phyloP scores from a whole-genome alignment of 75 land plant genomes.

The Pinus taeda region DNA sequence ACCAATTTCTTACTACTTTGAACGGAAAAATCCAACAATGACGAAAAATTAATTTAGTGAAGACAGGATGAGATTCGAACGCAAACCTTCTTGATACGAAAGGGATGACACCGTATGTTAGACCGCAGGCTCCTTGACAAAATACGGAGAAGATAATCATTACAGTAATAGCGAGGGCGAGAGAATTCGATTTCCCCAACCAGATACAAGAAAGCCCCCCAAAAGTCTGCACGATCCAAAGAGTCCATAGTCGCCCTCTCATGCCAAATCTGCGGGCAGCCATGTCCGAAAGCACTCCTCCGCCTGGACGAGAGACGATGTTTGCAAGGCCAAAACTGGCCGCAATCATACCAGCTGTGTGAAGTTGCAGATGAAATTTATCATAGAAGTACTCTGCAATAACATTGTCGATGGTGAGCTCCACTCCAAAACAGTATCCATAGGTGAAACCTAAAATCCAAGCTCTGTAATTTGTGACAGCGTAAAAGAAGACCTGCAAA shows the following conservation, averaged over 20 bases:
- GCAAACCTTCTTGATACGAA: constrained; percentile 65
- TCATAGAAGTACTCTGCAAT: constrained; percentile 75
- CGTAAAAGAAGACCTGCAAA: constrained; percentile 53
- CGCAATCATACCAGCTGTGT: constrained; percentile 66
- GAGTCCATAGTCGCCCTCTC: constrained; percentile 77
- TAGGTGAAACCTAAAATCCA: constrained; percentile 72
- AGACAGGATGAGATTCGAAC: neutral
- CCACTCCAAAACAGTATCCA: constrained; percentile 76
- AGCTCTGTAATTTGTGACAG: constrained; percentile 63
- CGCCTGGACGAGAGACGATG: constrained; percentile 63
- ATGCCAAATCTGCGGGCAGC: constrained; percentile 52
- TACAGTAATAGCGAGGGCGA: constrained; percentile 40
- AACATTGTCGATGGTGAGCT: constrained; percentile 62
- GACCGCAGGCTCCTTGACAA: constrained; percentile 77
- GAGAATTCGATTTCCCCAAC: constrained; percentile 41
- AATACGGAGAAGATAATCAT: constrained; percentile 82
- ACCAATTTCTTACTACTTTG: neutral
- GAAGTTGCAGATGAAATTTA: constrained; percentile 61
- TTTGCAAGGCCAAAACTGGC: constrained; percentile 70
- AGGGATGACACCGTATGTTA: constrained; percentile 79
- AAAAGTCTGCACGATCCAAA: constrained; percentile 72
- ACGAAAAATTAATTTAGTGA: neutral
- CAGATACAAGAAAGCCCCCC: constrained; percentile 70
- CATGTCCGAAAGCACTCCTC: constrained; percentile 54
- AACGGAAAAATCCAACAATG: too few relatives aligned